Percentiles rank a stretch among this genome's conserved stretches.
phyloP scores from a whole-genome alignment of 2,329 filamentous ascomycete genomes.

The Fusarium sp. region DNA sequence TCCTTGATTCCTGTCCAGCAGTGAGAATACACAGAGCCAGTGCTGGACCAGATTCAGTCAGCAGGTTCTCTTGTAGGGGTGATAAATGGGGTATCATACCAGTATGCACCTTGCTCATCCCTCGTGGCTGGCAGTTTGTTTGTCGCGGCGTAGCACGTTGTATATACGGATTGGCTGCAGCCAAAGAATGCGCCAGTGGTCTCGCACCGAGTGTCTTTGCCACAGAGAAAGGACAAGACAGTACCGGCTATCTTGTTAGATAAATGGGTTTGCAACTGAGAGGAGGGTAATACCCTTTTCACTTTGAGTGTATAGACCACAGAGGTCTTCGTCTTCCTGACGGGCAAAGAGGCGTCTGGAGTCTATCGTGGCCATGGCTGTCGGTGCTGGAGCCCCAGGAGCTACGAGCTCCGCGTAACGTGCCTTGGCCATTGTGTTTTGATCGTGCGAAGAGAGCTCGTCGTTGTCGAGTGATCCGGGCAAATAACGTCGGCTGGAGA shows the following conservation, averaged over 20 bases:
- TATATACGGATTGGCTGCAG: neutral
- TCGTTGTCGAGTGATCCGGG: neutral
- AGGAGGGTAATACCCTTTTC: neutral
- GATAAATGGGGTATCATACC: neutral
- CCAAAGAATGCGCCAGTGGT: neutral
- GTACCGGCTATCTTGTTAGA: neutral
- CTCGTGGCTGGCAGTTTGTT: neutral
- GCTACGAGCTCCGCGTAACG: neutral
- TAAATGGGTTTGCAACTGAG: rapidly evolving
- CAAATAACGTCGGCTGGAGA: neutral
- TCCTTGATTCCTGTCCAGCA: neutral
- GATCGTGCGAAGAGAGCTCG: neutral
- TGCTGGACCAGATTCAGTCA: neutral
- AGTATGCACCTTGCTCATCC: neutral
- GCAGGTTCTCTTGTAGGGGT: neutral
- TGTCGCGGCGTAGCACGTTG: neutral
- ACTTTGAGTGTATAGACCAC: neutral
- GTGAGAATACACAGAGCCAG: neutral
- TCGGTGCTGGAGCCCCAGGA: neutral
- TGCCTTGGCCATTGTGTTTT: neutral
- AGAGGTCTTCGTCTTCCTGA: neutral
- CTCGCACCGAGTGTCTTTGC: neutral
- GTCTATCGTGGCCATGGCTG: neutral
- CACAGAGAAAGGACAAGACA: neutral
- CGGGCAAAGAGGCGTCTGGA: neutral